Base-by-base conservation (phyloP, 805 yeast genomes). In the Cyberlindnera xylosilytica region DNA sequence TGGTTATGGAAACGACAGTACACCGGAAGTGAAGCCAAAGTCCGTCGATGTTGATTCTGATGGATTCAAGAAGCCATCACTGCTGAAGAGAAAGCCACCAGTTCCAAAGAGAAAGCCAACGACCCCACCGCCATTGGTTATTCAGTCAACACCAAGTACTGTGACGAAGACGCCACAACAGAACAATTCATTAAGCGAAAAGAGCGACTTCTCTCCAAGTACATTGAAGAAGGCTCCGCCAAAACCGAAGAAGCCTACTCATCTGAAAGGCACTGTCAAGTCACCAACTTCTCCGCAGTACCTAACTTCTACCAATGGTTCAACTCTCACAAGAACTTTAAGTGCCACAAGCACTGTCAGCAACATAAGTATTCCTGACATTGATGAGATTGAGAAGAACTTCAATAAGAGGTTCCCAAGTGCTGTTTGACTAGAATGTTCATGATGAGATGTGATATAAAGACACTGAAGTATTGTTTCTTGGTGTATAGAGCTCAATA, bases 1-100 rank as follows among this genome's bases (percentile, higher is more conserved):
- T 5, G 96, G 96, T 0, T 88, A 89, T 61, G 96, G 96, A 7
- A 78, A 78, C 57, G 86, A 74, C 57, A 80, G 90, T 0, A 12
- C 39, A n/a, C 20, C 43, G 12, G 28, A 27, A 10, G 11, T n/a
- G 7, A 31, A 26, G 82, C 73, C 37, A 24, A 36, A 11, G 49
- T 50, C 22, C 1, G 23, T 15, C 3, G 44, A 41, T 3, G 11
- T 50, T 19, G 60, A 52, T 28, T 20, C 45, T 38, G 68, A 59
- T 35, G 65, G 59, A 1, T 57, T 58, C 39, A 54, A 48, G 29
- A 54, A 53, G 38, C 61, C 62, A 8, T 26, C 47, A 7, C 6
- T 52, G 15, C 24, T 47, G n/a, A 53, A 39, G 27, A 47, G 39
- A 11, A 40, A 36, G 18, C 52, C 50, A 33, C 50, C 56, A 13